phyloP scores from a whole-genome alignment of 176 grass and related monocot genomes.

The Rhipidocladum racemiflorum region DNA sequence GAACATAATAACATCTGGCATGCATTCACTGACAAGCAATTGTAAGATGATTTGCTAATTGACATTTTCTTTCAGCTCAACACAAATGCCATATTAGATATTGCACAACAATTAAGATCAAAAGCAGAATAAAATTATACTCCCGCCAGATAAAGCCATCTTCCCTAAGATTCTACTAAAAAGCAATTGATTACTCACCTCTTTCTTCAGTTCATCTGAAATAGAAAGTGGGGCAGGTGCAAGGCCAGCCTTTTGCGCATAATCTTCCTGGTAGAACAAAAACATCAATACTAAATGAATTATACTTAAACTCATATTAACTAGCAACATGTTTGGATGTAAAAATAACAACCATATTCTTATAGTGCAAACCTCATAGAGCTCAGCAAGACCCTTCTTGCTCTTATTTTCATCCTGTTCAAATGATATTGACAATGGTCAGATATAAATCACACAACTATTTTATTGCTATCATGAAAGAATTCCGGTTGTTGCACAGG shows the following conservation, averaged over 20 bases:
- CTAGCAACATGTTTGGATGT: constrained; percentile 8
- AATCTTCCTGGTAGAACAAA: constrained; percentile 63
- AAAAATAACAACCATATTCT: background rate
- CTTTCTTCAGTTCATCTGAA: constrained; percentile 76
- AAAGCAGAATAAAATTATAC: background rate
- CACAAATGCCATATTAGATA: background rate
- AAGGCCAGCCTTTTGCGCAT: constrained; percentile 61
- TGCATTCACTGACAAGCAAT: constrained; percentile 4
- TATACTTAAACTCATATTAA: background rate
- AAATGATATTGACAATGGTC: constrained; percentile 16
- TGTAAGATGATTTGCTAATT: background rate
- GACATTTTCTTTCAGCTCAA: background rate
- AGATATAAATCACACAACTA: constrained; percentile 30
- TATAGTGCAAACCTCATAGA: constrained; percentile 71
- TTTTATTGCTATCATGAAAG: background rate
- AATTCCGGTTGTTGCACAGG: background rate
- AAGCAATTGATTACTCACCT: constrained; percentile 39
- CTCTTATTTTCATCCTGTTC: constrained; percentile 93
- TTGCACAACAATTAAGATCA: background rate
- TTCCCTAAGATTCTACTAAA: constrained; percentile 2
- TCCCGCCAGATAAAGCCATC: background rate
- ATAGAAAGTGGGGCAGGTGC: constrained; percentile 58
- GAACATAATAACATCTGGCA: constrained; percentile 10
- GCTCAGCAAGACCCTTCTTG: constrained; percentile 90
- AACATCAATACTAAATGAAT: constrained; percentile 19